phyloP scores from a whole-genome alignment of 2,329 filamentous ascomycete species.

The Penicillium sp. region DNA sequence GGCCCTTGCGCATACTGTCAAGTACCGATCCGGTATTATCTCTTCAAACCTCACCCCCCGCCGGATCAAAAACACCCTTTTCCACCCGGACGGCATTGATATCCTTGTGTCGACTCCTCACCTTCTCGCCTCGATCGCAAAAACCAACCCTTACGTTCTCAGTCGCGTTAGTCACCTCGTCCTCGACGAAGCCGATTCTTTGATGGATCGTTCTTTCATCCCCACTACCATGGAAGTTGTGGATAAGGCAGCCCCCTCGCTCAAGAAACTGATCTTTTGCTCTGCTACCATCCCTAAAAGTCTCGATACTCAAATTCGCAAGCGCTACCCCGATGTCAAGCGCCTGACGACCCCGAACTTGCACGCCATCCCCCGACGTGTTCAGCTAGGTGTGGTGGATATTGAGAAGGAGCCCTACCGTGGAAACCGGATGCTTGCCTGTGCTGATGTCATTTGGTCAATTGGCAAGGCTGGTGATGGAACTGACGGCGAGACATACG shows the following conservation, averaged over 20 bases:
- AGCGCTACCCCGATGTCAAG: slow-evolving; percentile 76
- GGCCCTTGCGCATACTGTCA: slow-evolving; percentile 76
- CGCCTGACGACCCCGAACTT: slow-evolving; percentile 93
- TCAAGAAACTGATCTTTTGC: slow-evolving; percentile 86
- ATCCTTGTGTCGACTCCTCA: slow-evolving; percentile 86
- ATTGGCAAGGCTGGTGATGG: slow-evolving; percentile 74
- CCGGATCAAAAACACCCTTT: slow-evolving; percentile 81
- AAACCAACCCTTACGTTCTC: slow-evolving; percentile 86
- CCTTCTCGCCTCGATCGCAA: slow-evolving; percentile 80
- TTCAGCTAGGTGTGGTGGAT: slow-evolving; percentile 91
- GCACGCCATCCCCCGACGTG: slow-evolving; percentile 90
- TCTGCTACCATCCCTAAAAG: slow-evolving; percentile 93
- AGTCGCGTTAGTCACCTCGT: slow-evolving; percentile 88
- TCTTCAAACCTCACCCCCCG: slow-evolving; percentile 73
- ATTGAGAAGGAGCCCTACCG: slow-evolving; percentile 89
- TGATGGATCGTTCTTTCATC: slow-evolving; percentile 90
- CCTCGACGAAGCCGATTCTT: slow-evolving; percentile 92
- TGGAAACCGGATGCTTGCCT: slow-evolving; percentile 89
- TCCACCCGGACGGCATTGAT: slow-evolving; percentile 78
- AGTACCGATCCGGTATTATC: slow-evolving; percentile 81
- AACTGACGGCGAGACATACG: slow-evolving; percentile 27
- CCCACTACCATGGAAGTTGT: slow-evolving; percentile 79
- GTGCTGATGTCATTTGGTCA: slow-evolving; percentile 90
- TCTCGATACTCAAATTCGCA: slow-evolving; percentile 79
- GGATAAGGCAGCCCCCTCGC: slow-evolving; percentile 74